Percentiles rank a stretch among this genome's conserved stretches.
phyloP scores from a whole-genome alignment of 1,284 basidiomycete genomes.

The Sphaerobolus stellatus region DNA sequence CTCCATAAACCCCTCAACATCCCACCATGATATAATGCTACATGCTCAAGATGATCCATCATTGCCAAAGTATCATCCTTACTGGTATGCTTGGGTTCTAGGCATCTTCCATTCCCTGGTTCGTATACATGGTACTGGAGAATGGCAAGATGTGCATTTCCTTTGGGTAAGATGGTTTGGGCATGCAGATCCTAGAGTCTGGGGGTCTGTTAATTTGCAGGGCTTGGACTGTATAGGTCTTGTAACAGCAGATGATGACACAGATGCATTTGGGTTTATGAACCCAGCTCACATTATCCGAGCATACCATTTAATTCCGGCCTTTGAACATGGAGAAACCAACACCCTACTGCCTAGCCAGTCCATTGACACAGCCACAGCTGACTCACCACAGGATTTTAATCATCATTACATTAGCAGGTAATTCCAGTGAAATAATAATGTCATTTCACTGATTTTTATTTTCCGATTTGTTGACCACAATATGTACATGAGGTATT shows the following conservation, averaged over 20 bases:
- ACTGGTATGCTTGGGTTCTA: constrained; percentile 37
- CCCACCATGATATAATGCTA: constrained; percentile 23
- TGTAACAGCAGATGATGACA: constrained; percentile 9
- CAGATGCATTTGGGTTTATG: constrained; percentile 16
- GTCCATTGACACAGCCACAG: constrained; percentile 8
- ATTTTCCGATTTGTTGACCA: constrained; percentile 25
- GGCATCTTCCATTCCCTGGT: constrained; percentile 34
- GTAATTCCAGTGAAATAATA: constrained; percentile 13
- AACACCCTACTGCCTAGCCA: neutral
- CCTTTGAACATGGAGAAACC: constrained; percentile 8
- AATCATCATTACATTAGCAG: constrained; percentile 20
- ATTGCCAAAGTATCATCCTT: constrained; percentile 20
- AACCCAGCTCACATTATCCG: constrained; percentile 14
- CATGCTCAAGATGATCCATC: constrained; percentile 18
- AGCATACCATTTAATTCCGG: constrained; percentile 16
- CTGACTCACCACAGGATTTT: too few species aligned
- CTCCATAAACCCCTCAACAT: constrained; percentile 23
- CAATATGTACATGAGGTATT: constrained; percentile 28
- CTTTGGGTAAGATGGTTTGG: constrained; percentile 19
- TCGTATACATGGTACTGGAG: neutral
- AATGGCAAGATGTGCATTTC: constrained; percentile 6
- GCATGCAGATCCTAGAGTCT: neutral
- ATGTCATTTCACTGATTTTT: neutral
- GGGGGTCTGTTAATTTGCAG: neutral
- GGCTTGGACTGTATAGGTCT: constrained; percentile 9